Base-by-base conservation (phyloP, 179 eudicot species). In the Beta lomatogona region DNA sequence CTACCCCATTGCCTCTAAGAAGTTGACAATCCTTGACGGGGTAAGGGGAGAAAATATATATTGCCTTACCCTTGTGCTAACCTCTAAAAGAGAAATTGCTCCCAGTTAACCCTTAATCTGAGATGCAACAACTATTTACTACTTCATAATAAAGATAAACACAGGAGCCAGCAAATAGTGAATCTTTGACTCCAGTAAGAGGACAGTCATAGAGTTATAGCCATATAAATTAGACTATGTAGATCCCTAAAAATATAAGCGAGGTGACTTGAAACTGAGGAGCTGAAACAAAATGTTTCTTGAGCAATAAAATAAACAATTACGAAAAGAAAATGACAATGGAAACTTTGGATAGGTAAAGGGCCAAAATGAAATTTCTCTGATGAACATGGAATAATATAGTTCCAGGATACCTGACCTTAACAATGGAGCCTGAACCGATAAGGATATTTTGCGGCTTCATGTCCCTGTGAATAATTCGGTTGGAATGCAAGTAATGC, bases 401-500 rank as follows among this genome's bases (percentile, higher is more conserved):
- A 61, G n/a, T 54, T 68, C 22, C 18, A 19, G 80, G 22, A 74
- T 12, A 67, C 66, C 77, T 76, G 68, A 97, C 99, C 99, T 97
- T 97, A 75, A 97, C 94, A 48, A 93, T 79, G 66, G 97, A 95
- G 65, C 94, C 98, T 31, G 99, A 91, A 72, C 98, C 94, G 83
- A 97, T 97, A 80, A 97, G 97, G 74, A 97, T 97, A 78, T 97
- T 97, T 76, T 95, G 99, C 60, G 99, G 99, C 88, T 97, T 97
- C 99, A 97, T 95, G 86, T 97, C 99, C 77, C 99, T 93, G 74
- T 97, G 99, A 81, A 97, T 97, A 36, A 97, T 93, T 76, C 99
- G 91, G 87, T 97, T 93, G 60, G 99, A 95, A 79, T 97, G 99
- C 85, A 97, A 86, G 88, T 97, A 97, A 85, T 97, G 93, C 87